Percentiles rank a stretch among this genome's conserved stretches.
Conservation (phyloP, 805 yeast genomes). For the Maudiozyma turicensis region DNA sequence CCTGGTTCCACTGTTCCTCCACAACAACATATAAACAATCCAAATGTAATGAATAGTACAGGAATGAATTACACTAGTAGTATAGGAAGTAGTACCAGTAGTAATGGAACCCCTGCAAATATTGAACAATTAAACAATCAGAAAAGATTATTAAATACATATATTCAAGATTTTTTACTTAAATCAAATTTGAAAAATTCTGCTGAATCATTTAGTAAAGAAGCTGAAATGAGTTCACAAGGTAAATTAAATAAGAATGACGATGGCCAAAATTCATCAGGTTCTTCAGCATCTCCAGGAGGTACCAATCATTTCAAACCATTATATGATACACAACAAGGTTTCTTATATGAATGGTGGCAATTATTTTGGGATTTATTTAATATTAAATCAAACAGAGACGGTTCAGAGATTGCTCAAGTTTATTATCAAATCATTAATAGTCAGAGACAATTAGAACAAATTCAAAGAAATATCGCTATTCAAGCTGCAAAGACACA, state of each 20-base stretch:
- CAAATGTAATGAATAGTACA: not conserved
- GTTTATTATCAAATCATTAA: slow-evolving; percentile 59
- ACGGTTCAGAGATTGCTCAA: slow-evolving; percentile 52
- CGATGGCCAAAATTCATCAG: not conserved
- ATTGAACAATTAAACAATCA: not conserved
- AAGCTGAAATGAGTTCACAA: slow-evolving; percentile 47
- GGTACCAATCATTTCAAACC: slow-evolving; percentile 13
- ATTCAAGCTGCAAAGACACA: slow-evolving; percentile 38
- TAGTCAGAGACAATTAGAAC: slow-evolving; percentile 42
- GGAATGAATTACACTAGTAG: not conserved
- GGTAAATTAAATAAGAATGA: not conserved
- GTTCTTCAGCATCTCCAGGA: not conserved
- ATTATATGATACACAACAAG: slow-evolving; percentile 67
- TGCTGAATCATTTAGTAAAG: slow-evolving; percentile 64
- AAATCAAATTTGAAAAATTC: slow-evolving; percentile 65
- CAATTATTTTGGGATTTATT: slow-evolving; percentile 90
- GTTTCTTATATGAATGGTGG: slow-evolving; percentile 93
- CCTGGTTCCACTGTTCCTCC: not conserved
- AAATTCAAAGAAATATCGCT: slow-evolving; percentile 42
- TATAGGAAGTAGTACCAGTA: not conserved
- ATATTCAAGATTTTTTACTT: slow-evolving; percentile 74
- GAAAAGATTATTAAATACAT: slow-evolving; percentile 63
- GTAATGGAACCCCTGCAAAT: not conserved
- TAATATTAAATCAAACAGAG: slow-evolving; percentile 65
- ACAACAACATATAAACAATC: not conserved